Base-by-base conservation (phyloP, 495 filamentous ascomycete species). In the Lasiosphaeria hispida region DNA sequence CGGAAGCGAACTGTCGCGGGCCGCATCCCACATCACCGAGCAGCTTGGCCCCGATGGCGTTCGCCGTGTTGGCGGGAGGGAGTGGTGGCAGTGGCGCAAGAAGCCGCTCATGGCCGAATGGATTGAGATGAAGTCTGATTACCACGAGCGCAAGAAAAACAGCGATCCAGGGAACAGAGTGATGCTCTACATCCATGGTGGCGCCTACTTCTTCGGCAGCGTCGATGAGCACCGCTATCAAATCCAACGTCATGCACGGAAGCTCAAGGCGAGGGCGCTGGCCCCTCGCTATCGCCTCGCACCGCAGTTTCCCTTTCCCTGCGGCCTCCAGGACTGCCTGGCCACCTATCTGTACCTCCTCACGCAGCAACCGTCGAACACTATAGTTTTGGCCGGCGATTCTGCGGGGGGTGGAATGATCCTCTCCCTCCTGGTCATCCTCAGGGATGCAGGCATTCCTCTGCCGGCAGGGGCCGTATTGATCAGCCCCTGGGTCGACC, bases 221-320 rank as follows among this genome's bases (percentile, higher is more conserved):
- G 84, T 96, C 18, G 92, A 97, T 66, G 91, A 93, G 67, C 93
- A 97, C 77, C 86, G 93, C 17, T 96, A 96, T 72, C 92, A 96
- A 77, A 84, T 97, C 77, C 93, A 97, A 73, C 80, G 93, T 40
- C 91, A 97, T 82, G 93, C 93, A 52, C 82, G 94, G 55, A 97
- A 97, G 75, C 75, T 97, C 53, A 90, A 91, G 67, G 93, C 91
- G 23, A 81, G 90, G 47, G 88, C 96, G 13, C 83, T 97, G 74
- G 91, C 93, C 37, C 93, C 92, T 33, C 74, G 86, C 60, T 97
- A 97, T 72, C 84, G 93, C 30, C 80, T 97, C 37, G 85, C 93
- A 2, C 93, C 93, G 5, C 94, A 97, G 71, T 97, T 90, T 57
- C 93, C 93, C 1, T 97, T 97, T 62, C 93, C 93, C 0, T 97